Conservation (phyloP, 192 early-diverging fungal species). For the Backusella westeae region DNA sequence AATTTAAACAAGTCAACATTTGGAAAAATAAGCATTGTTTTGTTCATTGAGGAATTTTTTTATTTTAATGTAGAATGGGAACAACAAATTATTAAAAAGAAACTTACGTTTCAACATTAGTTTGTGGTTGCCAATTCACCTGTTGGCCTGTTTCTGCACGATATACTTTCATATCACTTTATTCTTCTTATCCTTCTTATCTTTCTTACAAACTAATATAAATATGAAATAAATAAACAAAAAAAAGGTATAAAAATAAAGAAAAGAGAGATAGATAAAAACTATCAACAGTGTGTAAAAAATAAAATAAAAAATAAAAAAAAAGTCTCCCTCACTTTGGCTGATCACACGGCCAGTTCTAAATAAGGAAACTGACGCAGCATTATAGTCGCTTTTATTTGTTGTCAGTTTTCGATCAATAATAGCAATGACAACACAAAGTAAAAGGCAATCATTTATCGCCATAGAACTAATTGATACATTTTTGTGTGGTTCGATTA, state of each 20-base stretch:
- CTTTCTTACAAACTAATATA: not conserved
- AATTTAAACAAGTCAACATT: not conserved
- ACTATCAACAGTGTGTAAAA: not conserved
- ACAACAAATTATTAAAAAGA: not conserved
- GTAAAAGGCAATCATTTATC: not conserved
- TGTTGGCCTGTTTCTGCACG: conserved; percentile 56
- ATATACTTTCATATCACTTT: conserved; percentile 46
- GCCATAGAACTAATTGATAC: not conserved
- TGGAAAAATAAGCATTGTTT: not conserved
- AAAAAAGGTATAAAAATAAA: not conserved
- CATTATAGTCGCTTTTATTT: not conserved
- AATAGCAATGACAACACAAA: not conserved
- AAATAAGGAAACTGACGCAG: not conserved
- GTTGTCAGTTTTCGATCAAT: not conserved
- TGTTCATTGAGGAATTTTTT: not conserved
- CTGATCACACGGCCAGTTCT: not conserved
- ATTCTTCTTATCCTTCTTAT: not conserved
- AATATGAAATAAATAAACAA: not conserved
- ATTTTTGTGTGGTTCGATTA: not conserved
- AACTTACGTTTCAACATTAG: conserved; percentile 15
- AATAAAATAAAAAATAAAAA: not conserved
- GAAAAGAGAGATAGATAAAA: not conserved
- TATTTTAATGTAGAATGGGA: not conserved
- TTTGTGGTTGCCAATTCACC: conserved; percentile 23
- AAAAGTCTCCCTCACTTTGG: not conserved